Conservation (phyloP, 2,329 filamentous ascomycete genomes). For the Paraphaeosphaeria sporulosa region DNA sequence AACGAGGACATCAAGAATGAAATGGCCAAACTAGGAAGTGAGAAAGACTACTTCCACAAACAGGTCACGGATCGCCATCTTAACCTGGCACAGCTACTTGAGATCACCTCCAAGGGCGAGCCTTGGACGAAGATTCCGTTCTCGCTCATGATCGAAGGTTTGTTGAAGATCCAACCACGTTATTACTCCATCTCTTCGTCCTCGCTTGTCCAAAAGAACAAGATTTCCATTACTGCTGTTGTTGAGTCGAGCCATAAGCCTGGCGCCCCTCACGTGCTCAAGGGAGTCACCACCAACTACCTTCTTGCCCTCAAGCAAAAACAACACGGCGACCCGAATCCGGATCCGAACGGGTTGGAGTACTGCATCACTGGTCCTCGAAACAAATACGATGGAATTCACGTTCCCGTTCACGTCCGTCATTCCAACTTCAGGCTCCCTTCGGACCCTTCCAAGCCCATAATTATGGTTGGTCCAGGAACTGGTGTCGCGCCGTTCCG, state of each 20-base stretch:
- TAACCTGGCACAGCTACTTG: conserved; percentile 88
- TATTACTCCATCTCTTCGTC: conserved; percentile 99
- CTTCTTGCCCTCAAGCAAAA: conserved; percentile 94
- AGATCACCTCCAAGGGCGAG: conserved; percentile 73
- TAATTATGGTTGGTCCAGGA: conserved; percentile 96
- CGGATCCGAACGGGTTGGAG: conserved; percentile 81
- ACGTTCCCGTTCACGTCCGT: conserved; percentile 92
- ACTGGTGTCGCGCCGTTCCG: conserved; percentile 97
- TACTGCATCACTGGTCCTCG: conserved; percentile 89
- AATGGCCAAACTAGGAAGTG: conserved; percentile 84
- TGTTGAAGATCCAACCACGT: conserved; percentile 94
- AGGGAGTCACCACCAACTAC: conserved; percentile 97
- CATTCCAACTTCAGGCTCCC: conserved; percentile 99
- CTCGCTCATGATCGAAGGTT: conserved; percentile 89
- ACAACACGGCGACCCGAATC: conserved; percentile 85
- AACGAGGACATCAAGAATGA: conserved; percentile 85
- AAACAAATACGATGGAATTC: conserved; percentile 96
- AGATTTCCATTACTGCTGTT: conserved; percentile 93
- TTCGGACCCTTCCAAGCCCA: conserved; percentile 89
- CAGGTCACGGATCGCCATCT: conserved; percentile 82
- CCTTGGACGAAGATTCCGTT: conserved; percentile 89
- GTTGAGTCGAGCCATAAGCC: conserved; percentile 85
- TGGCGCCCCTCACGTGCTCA: conserved; percentile 79
- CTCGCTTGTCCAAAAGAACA: conserved; percentile 90
- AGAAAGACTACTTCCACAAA: conserved; percentile 94